These are phyloP conservation scores for Antrodiella citrinella DNA, from an alignment of 768 basidiomycete genomes.

Conservation along the genomic window DNA sequence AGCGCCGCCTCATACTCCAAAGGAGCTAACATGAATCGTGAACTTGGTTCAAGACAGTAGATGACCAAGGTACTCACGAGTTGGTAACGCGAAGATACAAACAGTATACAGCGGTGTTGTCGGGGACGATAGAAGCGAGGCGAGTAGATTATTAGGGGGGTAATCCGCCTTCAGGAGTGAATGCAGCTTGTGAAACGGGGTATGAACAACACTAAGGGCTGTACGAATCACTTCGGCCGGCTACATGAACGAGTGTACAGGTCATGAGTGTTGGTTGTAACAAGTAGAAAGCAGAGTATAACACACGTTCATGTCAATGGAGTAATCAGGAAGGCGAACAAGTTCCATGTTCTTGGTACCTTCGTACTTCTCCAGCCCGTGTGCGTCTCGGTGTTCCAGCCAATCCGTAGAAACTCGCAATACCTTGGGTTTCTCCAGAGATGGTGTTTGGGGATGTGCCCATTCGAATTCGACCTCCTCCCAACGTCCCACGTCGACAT, in stretches of 20 bases:
- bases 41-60: too few species aligned
- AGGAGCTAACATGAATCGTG: constrained; percentile 20
- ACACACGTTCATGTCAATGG: constrained; percentile 39
- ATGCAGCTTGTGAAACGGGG: constrained; percentile 45
- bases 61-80: constrained; percentile 25
- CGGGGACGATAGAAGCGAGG: constrained; percentile 49
- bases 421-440: constrained; percentile 4
- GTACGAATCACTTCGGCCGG: constrained; percentile 11
- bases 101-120: constrained; percentile 54
- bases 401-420: constrained; percentile 63
- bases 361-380: constrained; percentile 60
- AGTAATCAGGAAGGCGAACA: constrained; percentile 39
- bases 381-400: constrained; percentile 56
- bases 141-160: constrained; percentile 42
- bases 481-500: constrained; percentile 56
- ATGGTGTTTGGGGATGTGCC: background rate
- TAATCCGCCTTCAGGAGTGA: constrained; percentile 46
- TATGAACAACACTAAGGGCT: constrained; percentile 40
- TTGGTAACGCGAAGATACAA: constrained; percentile 26
- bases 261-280: background rate
- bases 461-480: constrained; percentile 38
- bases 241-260: constrained; percentile 6
- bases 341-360: constrained; percentile 60
- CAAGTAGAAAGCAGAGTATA: background rate
- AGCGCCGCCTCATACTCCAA: constrained; percentile 26